Conservation (phyloP, 768 basidiomycete species). For the Phaeotremella fagi region DNA sequence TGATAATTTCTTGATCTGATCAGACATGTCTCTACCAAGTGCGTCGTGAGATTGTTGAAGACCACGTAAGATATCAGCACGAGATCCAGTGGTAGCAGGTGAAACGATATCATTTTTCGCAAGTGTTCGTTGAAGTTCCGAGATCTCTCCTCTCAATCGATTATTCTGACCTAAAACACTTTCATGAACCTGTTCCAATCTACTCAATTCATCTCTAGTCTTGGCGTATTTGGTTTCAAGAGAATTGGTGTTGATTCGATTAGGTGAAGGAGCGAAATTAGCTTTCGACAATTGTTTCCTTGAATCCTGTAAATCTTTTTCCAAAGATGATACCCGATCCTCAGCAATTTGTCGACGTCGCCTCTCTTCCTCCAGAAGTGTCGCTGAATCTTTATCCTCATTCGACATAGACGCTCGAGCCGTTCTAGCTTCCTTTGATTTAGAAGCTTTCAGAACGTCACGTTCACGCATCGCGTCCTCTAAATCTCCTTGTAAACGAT, state of each 20-base stretch:
- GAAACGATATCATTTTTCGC: slow-evolving; percentile 2
- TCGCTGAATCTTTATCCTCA: slow-evolving; percentile 63
- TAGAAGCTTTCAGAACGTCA: slow-evolving; percentile 51
- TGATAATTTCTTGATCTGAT: slow-evolving; percentile 34
- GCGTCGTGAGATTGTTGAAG: slow-evolving; percentile 39
- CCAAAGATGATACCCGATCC: slow-evolving; percentile 38
- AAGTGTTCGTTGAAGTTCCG: slow-evolving; percentile 21
- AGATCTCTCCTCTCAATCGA: slow-evolving; percentile 20
- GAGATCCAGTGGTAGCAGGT: neutral
- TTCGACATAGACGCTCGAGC: slow-evolving; percentile 31
- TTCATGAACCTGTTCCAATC: slow-evolving; percentile 22
- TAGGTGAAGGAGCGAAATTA: slow-evolving; percentile 5
- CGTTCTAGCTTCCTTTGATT: slow-evolving; percentile 29
- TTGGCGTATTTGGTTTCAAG: slow-evolving; percentile 20
- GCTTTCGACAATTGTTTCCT: slow-evolving; percentile 27
- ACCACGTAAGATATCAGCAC: slow-evolving; percentile 38
- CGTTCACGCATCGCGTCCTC: slow-evolving; percentile 75
- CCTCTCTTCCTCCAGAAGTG: slow-evolving; percentile 64
- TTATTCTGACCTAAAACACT: slow-evolving; percentile 17
- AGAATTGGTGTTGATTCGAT: slow-evolving; percentile 8
- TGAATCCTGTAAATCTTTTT: slow-evolving; percentile 52
- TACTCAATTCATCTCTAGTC: slow-evolving; percentile 16
- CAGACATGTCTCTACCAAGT: slow-evolving; percentile 37
- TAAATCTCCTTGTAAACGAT: slow-evolving; percentile 66
- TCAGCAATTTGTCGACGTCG: slow-evolving; percentile 60